phyloP scores from a whole-genome alignment of 208 protist species.

The Trypanosoma lewisi region DNA sequence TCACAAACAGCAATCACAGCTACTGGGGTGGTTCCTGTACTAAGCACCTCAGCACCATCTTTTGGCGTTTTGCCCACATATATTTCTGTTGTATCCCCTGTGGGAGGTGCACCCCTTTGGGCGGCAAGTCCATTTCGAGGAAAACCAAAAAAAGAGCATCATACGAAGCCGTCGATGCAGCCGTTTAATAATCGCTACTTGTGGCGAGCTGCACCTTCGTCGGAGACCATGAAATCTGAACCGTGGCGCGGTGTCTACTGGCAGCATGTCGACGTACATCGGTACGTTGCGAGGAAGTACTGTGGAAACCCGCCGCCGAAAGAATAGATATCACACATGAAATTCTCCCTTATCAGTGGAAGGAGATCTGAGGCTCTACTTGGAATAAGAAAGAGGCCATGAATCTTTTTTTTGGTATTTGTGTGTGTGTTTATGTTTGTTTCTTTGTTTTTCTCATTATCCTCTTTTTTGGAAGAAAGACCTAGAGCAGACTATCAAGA shows the following conservation, averaged over 20 bases:
- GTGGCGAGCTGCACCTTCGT: slow-evolving; percentile 51
- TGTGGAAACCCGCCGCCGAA: slow-evolving; percentile 49
- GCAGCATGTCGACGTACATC: slow-evolving; percentile 78
- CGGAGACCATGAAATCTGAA: slow-evolving; percentile 13
- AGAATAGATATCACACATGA: slow-evolving; percentile 27
- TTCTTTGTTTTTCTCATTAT: neutral
- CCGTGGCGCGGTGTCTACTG: slow-evolving; percentile 64
- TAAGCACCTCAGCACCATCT: slow-evolving; percentile 5
- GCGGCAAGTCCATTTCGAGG: slow-evolving; percentile 1
- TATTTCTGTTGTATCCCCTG: slow-evolving; percentile 34
- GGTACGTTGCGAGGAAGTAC: slow-evolving; percentile 72
- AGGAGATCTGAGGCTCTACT: neutral
- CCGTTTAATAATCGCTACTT: slow-evolving; percentile 54
- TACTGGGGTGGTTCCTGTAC: slow-evolving; percentile 2
- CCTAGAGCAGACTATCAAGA: no score
- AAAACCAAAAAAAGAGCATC: slow-evolving; percentile 5
- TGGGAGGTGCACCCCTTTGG: neutral
- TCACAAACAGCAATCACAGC: neutral
- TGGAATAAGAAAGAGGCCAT: no score
- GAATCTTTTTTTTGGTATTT: neutral
- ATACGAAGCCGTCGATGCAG: slow-evolving; percentile 4
- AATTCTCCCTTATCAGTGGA: slow-evolving; percentile 7
- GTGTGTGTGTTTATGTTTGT: neutral
- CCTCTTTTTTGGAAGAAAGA: neutral
- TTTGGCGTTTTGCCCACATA: neutral